A percentile compares a stretch with the other conserved stretches of the same genome.
phyloP scores from a whole-genome alignment of 768 basidiomycete species.

The Pleurotus pulmonarius region DNA sequence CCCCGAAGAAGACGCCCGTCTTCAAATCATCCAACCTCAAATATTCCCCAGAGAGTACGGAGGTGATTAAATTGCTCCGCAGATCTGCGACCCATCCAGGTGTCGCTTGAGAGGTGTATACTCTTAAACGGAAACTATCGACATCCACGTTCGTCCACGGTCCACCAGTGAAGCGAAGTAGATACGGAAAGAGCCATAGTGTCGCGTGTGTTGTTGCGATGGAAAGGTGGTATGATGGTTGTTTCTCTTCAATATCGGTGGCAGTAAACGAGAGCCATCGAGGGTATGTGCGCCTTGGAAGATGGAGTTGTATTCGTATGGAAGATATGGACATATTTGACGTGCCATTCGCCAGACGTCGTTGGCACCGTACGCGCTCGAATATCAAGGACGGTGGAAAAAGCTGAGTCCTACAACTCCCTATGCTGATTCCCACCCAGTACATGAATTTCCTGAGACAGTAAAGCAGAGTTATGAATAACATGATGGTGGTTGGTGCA shows the following conservation, averaged over 20 bases:
- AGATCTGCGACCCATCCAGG: conserved; percentile 34
- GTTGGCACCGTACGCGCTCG: neutral
- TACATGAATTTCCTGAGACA: too few species aligned
- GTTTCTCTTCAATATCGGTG: conserved; percentile 26
- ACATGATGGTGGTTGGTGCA: too few species aligned
- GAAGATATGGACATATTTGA: conserved; percentile 11
- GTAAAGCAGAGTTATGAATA: too few species aligned
- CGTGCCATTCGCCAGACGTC: neutral
- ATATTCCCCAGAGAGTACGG: conserved; percentile 36
- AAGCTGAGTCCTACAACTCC: neutral
- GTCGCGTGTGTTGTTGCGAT: conserved; percentile 17
- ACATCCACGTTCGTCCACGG: conserved; percentile 30
- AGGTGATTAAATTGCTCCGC: conserved; percentile 32
- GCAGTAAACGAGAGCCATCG: conserved; percentile 27
- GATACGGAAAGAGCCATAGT: conserved; percentile 35
- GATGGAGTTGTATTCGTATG: conserved; percentile 20
- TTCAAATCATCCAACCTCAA: conserved; percentile 34
- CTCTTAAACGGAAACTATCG: conserved; percentile 30
- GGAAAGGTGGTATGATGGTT: conserved; percentile 19
- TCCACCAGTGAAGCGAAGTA: conserved; percentile 31
- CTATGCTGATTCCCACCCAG: neutral
- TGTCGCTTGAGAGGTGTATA: conserved; percentile 27
- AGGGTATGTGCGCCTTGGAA: conserved; percentile 23
- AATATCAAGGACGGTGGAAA: neutral
- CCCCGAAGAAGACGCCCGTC: conserved; percentile 26